Conservation (phyloP, 139 green algal genomes). For the Ettlia oleoabundans region DNA sequence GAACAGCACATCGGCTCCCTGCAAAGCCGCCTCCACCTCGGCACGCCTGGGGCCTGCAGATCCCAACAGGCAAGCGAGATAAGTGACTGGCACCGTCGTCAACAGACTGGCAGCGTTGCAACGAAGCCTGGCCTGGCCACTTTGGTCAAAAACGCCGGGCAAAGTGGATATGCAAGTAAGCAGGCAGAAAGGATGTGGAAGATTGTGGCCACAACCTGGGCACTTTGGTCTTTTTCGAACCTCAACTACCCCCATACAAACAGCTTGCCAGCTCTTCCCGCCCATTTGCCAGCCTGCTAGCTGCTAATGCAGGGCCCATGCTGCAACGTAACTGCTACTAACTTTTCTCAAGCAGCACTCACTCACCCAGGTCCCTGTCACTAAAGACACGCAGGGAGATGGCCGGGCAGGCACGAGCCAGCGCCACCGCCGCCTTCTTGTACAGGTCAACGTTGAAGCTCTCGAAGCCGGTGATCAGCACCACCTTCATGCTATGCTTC, state of each 20-base stretch:
- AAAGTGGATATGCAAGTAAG: neutral
- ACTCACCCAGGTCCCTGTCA: conserved; percentile 84
- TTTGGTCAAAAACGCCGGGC: too few species aligned
- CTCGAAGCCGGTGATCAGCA: conserved; percentile 97
- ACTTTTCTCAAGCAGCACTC: neutral
- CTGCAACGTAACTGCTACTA: too few species aligned
- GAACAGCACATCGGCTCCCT: conserved; percentile 92
- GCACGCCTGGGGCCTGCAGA: conserved; percentile 33
- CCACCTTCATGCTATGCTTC: conserved; percentile 65
- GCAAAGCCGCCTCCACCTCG: conserved; percentile 82
- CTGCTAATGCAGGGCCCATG: too few species aligned
- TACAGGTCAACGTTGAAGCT: conserved; percentile 96
- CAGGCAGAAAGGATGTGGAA: neutral
- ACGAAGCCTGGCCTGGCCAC: too few species aligned
- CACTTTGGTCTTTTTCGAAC: too few species aligned
- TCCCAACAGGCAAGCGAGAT: neutral
- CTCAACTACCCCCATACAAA: too few species aligned
- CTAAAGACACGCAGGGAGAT: conserved; percentile 85
- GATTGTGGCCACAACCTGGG: too few species aligned
- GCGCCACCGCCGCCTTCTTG: conserved; percentile 55
- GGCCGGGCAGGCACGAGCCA: conserved; percentile 46
- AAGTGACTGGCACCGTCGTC: neutral
- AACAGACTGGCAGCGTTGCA: neutral
- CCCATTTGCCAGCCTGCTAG: too few species aligned
- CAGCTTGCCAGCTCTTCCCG: too few species aligned